Evolutionary conservation across 495 filamentous ascomycete genomes (phyloP).

Genomic region (Hypoxylon rickii): DNA sequence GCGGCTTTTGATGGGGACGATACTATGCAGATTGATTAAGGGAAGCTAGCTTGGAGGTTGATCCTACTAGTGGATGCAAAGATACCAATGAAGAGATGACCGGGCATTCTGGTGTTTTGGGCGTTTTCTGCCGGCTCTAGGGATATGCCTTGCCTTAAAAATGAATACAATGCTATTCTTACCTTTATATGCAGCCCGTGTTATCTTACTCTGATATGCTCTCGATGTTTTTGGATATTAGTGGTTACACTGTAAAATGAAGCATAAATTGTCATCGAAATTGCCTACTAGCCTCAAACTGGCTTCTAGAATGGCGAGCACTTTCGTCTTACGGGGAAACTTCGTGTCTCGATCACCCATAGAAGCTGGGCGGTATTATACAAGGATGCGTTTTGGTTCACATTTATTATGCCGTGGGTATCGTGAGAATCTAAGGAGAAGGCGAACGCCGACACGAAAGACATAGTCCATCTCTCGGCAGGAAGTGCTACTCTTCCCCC

Average conservation of each 20-base stretch:
- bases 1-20: conserved; percentile 75
- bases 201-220: no score
- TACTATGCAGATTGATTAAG: conserved; percentile 70
- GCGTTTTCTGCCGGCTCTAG: conserved; percentile 12
- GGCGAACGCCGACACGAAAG: not conserved
- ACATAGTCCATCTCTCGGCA: no score
- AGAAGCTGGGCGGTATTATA: no score
- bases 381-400: no score
- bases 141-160: not conserved
- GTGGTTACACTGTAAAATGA: no score
- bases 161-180: conserved; percentile 6
- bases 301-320: no score
- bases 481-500: conserved; percentile 55
- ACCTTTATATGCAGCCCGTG: not conserved
- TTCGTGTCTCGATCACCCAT: no score
- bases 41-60: not conserved
- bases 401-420: conserved; percentile 24
- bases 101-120: conserved; percentile 26
- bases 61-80: conserved; percentile 1
- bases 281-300: no score
- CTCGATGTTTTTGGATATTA: no score
- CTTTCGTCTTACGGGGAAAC: no score
- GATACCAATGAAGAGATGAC: conserved; percentile 31
- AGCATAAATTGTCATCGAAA: no score
- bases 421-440: conserved; percentile 15